A percentile compares a stretch with the other conserved stretches of the same genome.
These are phyloP conservation scores for Xylariaceae sp. DNA, from an alignment of 2,329 filamentous ascomycete genomes.

Conservation along the genomic window DNA sequence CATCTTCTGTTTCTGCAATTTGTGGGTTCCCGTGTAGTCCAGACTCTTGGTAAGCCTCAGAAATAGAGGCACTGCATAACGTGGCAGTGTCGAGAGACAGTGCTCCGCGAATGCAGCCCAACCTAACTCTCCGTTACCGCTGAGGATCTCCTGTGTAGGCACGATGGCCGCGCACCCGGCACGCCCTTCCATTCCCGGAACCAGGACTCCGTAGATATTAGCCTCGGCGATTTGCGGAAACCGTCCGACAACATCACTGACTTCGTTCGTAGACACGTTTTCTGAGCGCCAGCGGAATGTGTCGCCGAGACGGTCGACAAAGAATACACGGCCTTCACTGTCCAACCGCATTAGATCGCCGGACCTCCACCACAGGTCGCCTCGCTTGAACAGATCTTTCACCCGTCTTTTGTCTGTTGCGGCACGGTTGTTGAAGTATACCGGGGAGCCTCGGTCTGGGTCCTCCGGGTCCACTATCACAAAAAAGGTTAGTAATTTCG, in stretches of 20 bases:
- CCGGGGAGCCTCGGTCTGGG: constrained; percentile 49
- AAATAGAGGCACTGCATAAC: constrained; percentile 44
- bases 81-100: constrained; percentile 35
- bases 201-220: constrained; percentile 41
- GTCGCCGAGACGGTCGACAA: constrained; percentile 65
- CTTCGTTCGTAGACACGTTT: constrained; percentile 44
- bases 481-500: neutral
- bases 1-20: constrained; percentile 41
- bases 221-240: constrained; percentile 38
- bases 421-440: constrained; percentile 58
- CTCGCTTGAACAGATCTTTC: constrained; percentile 59
- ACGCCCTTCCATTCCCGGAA: constrained; percentile 42
- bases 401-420: constrained; percentile 63
- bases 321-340: constrained; percentile 61
- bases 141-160: constrained; percentile 27
- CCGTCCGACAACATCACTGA: constrained; percentile 38
- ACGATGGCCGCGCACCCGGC: constrained; percentile 41
- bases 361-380: constrained; percentile 64
- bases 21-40: constrained; percentile 43
- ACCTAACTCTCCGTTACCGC: constrained; percentile 28
- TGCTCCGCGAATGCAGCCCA: constrained; percentile 34
- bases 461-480: constrained; percentile 37
- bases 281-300: constrained; percentile 64
- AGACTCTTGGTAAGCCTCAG: constrained; percentile 35
- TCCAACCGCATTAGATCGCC: constrained; percentile 63